Evolutionary conservation across 257 asterid genomes (phyloP), one percentile per base, ranked within the genome.

Genomic region (Avicennia marina): DNA sequence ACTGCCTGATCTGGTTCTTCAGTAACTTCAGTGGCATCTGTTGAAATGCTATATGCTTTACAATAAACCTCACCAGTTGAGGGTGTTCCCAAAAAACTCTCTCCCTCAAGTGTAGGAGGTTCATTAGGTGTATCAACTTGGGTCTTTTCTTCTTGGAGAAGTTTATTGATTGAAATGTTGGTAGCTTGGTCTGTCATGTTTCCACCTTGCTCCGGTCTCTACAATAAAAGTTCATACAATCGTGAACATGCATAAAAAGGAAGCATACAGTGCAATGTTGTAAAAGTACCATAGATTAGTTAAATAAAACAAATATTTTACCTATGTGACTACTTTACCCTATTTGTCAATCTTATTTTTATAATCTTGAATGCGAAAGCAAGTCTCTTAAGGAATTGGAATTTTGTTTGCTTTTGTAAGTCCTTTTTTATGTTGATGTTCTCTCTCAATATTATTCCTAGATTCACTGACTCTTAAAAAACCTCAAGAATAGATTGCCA

Each of bases 161-260:
- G 51, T 27, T 63, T 53, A 56, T 21, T 19, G 27, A 33, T 45
- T 24, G 39, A 36, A 27, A 52, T 36, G 13, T 6, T 60, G 69
- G 64, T 70, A 56, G 56, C 58, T 48, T 68, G 66, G 34, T 66
- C 64, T 46, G 58, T 62, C 22, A 18, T 10, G 16, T 39, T 26
- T 43, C 39, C 68, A 33, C 57, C 66, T 58, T 56, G 74, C 58
- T 62, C 78, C 58, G 13, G 64, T 64, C 47, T 62, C 84, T 78
- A 78, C 49, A 56, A 43, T 48, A 27, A 19, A 39, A 62, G 27
- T 50, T 7, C 36, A 41, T 43, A 38, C 31, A 61, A 15, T 15
- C 36, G 38, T 17, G 56, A 56, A 43, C 57, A 53, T 56, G 46
- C 64, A 32, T 40, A 25, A 22, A 63, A 32, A 4, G 15, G 49